Conservation (phyloP, 2,329 filamentous ascomycete genomes). For the Didymella keratinophila region DNA sequence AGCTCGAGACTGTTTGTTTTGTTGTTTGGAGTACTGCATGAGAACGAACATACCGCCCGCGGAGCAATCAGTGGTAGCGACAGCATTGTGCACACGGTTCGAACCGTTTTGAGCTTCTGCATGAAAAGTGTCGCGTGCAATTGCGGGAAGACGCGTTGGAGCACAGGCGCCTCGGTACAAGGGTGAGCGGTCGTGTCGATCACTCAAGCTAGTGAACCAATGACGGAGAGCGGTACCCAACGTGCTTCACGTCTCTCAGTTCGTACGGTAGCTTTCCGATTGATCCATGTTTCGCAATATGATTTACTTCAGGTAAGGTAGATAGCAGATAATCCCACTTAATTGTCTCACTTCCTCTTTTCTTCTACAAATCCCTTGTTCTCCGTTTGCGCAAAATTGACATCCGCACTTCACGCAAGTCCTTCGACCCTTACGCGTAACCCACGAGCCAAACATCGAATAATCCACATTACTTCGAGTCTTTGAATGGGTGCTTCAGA, state of each 20-base stretch:
- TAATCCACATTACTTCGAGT: background rate
- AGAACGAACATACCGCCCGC: slow-evolving; percentile 26
- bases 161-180: slow-evolving; percentile 13
- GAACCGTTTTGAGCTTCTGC: background rate
- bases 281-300: background rate
- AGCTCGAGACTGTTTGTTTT: slow-evolving; percentile 2
- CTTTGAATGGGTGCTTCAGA: background rate
- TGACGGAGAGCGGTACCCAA: slow-evolving; percentile 5
- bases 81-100: slow-evolving; percentile 24
- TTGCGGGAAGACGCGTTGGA: slow-evolving; percentile 11
- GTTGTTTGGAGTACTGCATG: background rate
- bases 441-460: background rate
- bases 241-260: slow-evolving; percentile 19
- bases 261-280: slow-evolving; percentile 8
- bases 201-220: slow-evolving; percentile 7
- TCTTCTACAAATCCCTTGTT: background rate
- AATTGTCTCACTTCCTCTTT: background rate
- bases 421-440: background rate
- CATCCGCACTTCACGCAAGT: background rate
- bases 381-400: background rate
- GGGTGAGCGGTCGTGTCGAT: slow-evolving; percentile 9
- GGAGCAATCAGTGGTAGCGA: slow-evolving; percentile 41
- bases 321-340: background rate
- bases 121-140: slow-evolving; percentile 11
- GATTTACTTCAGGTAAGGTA: background rate